Conservation (phyloP, 2,329 filamentous ascomycete species). For the Trichoderma afroharzianum region DNA sequence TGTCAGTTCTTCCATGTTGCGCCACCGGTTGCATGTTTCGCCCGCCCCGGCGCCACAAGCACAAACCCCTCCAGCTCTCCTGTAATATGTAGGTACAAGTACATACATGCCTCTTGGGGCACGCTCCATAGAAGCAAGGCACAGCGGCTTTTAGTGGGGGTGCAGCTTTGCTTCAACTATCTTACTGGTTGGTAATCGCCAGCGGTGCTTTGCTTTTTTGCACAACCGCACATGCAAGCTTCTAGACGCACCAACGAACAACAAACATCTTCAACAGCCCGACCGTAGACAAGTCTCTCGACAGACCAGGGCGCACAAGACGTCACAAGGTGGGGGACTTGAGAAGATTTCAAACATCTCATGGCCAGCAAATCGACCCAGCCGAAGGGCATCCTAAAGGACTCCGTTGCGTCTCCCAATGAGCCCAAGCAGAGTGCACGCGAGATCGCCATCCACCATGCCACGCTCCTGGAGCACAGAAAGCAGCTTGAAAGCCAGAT, state of each 20-base stretch:
- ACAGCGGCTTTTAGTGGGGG: conserved; percentile 9
- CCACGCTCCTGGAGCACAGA: conserved; percentile 74
- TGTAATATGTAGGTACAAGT: conserved; percentile 8
- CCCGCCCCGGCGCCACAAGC: conserved; percentile 9
- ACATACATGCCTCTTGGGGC: not conserved
- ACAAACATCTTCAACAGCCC: not conserved
- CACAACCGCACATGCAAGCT: not conserved
- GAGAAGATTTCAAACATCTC: not conserved
- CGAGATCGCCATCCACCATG: conserved; percentile 76
- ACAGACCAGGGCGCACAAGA: not conserved
- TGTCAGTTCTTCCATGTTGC: not conserved
- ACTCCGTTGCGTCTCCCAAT: conserved; percentile 31
- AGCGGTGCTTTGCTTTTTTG: not conserved
- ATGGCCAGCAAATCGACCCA: conserved; percentile 33
- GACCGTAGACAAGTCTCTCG: not conserved
- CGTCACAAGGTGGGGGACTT: not conserved
- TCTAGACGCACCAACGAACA: not conserved
- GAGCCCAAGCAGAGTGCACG: conserved; percentile 39
- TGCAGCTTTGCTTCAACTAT: not conserved
- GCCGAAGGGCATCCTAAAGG: conserved; percentile 61
- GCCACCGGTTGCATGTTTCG: conserved; percentile 11
- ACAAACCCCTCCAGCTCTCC: conserved; percentile 14
- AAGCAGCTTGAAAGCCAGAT: conserved; percentile 76
- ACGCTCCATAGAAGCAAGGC: conserved; percentile 9
- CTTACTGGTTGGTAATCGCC: not conserved